Evolutionary conservation across 495 filamentous ascomycete species (phyloP), one percentile per base, ranked within the genome.

Genomic region (Trichocladium uniseriatum): DNA sequence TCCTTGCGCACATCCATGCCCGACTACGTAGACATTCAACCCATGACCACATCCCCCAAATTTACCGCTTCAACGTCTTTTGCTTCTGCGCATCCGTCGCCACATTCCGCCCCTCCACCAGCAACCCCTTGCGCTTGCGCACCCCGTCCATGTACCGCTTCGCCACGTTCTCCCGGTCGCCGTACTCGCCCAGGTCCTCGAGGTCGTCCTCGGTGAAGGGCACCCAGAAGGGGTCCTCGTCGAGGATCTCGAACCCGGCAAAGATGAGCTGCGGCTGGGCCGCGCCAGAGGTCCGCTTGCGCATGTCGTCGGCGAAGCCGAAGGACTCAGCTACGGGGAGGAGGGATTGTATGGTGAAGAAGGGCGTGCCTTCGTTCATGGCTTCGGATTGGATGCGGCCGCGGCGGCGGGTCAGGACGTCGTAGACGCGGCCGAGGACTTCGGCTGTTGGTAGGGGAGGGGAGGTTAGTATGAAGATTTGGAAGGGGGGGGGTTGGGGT

Each of bases 201-300:
- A 98, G 66, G 55, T 98, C 89, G 63, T 97, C 92, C 63, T 97
- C 92, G 11, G 92, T 97, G 56, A 86, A 86, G 29, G 92, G 92
- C 44, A 90, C 88, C 92, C 92, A 98, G 74, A 90, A 95, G 1
- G 92, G 92, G 76, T 98, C 92, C 59, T 86, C 78, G 61, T 98
- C 85, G 21, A 95, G 74, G 42, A 91, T 78, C 63, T 95, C 89
- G 62, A 86, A 98, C 11, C 92, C 92, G 16, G 83, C 78, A 63
- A 96, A 98, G 48, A 94, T 84, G 11, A 98, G 76, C 70, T 96
- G 92, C 32, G 94, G 94, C 55, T 83, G 83, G 2, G 92, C 92
- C 11, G 82, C 86, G 28, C 92, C 92, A 0, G 84, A 89, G 1
- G 91, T 95, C 8, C 89, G 79, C 66, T 95, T 97, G 41, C 91